phyloP scores from a whole-genome alignment of 2,329 filamentous ascomycete genomes.

The Fusarium haematococcum region DNA sequence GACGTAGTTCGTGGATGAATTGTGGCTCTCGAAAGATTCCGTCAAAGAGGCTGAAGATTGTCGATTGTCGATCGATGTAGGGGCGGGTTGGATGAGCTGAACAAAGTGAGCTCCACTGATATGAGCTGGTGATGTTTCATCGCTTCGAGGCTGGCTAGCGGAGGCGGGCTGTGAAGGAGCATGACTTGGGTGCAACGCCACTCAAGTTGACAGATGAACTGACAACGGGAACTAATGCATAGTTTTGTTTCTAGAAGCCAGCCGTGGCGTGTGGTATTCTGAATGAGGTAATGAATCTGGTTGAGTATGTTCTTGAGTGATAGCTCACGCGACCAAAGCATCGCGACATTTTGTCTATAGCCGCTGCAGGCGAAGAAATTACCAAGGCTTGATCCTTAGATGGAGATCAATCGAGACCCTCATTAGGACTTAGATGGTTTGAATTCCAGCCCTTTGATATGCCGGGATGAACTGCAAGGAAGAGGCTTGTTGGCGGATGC shows the following conservation, averaged over 20 bases:
- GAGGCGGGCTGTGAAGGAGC: background rate
- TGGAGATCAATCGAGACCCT: background rate
- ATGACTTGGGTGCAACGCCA: background rate
- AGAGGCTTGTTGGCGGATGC: background rate
- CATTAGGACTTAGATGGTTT: background rate
- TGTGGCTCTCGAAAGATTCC: background rate
- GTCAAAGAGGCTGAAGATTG: background rate
- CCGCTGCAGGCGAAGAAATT: background rate
- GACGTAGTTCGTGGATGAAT: constrained; percentile 1
- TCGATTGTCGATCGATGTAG: background rate
- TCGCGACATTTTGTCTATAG: background rate
- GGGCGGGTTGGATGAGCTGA: background rate
- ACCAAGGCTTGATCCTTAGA: background rate
- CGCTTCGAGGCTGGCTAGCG: background rate
- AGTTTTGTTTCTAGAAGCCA: background rate
- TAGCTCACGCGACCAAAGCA: background rate
- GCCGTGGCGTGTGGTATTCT: background rate
- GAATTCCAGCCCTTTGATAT: background rate
- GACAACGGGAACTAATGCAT: background rate
- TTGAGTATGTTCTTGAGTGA: background rate
- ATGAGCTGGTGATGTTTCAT: background rate
- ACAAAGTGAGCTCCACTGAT: background rate
- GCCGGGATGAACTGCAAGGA: background rate
- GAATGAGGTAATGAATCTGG: background rate
- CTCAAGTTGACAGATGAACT: background rate